Percentiles rank a stretch among this genome's conserved stretches.
These are phyloP conservation scores for Rhinocladiella similis DNA, from an alignment of 2,329 filamentous ascomycete species.

Conservation along the genomic window DNA sequence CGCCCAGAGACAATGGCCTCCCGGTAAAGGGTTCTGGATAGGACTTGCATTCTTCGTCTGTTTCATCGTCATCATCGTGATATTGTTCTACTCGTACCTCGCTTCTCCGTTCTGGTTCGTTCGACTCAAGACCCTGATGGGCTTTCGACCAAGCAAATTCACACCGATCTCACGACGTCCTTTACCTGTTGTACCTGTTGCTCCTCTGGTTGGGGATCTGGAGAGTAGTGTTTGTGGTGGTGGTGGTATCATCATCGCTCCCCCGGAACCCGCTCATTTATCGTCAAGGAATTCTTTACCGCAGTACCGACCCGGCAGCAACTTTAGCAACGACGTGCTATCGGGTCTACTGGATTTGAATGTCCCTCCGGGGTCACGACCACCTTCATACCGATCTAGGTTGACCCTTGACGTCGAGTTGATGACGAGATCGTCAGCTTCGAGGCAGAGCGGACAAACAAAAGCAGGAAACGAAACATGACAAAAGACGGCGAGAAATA, in stretches of 20 bases:
- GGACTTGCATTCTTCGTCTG: conserved; percentile 14
- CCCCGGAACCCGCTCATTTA: conserved; percentile 6
- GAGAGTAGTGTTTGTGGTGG: neutral
- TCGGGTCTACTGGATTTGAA: conserved; percentile 6
- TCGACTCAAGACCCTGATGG: neutral
- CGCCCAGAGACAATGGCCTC: neutral
- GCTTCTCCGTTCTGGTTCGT: conserved; percentile 12
- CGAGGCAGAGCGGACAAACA: too few species aligned
- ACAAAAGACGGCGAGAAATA: too few species aligned
- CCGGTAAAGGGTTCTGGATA: conserved; percentile 9
- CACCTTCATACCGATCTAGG: conserved; percentile 12
- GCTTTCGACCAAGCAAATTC: neutral
- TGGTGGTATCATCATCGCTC: neutral
- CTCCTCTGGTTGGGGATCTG: neutral
- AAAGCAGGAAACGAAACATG: too few species aligned
- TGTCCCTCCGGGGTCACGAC: conserved; percentile 1
- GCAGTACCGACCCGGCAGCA: neutral
- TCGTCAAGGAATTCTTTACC: conserved; percentile 9
- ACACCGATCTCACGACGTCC: conserved; percentile 4
- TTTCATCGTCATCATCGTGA: conserved; percentile 7
- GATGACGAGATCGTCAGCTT: neutral
- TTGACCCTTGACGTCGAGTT: conserved; percentile 5
- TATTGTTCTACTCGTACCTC: conserved; percentile 16
- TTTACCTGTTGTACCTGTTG: too few species aligned
- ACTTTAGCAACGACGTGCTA: conserved; percentile 16